Conservation (phyloP, 2,329 filamentous ascomycete genomes). For the Monilinia aucupariae region DNA sequence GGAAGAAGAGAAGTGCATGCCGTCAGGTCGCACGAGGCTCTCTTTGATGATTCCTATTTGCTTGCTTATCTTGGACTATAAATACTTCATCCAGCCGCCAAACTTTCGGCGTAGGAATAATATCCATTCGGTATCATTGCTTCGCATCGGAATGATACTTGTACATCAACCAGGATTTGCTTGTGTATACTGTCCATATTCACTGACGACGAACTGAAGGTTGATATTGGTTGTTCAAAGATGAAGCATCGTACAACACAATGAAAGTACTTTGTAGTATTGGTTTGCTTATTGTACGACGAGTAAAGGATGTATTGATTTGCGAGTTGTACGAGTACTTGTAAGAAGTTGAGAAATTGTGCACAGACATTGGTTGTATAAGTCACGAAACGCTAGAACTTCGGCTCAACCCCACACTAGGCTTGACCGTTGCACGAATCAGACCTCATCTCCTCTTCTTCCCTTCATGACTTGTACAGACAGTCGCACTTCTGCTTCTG, state of each 20-base stretch:
- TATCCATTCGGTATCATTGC: neutral
- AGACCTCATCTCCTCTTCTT: neutral
- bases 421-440: too few relatives aligned
- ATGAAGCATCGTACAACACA: neutral
- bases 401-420: neutral
- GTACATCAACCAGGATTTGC: neutral
- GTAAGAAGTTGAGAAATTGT: too few relatives aligned
- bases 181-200: neutral
- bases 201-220: neutral
- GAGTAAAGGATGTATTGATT: too few relatives aligned
- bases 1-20: constrained; percentile 14
- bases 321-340: too few relatives aligned
- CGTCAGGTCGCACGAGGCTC: constrained; percentile 4
- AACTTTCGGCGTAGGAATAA: neutral
- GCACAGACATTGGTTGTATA: too few relatives aligned
- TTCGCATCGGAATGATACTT: too few relatives aligned
- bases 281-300: too few relatives aligned
- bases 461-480: neutral
- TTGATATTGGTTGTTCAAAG: neutral
- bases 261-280: too few relatives aligned
- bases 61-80: neutral
- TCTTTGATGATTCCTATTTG: neutral
- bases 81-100: constrained; percentile 5
- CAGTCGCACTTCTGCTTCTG: too few relatives aligned
- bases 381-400: neutral